Percentiles rank a stretch among this genome's conserved stretches.
Conservation (phyloP, 169 alveolate genomes). For the Miamiensis avidus region DNA sequence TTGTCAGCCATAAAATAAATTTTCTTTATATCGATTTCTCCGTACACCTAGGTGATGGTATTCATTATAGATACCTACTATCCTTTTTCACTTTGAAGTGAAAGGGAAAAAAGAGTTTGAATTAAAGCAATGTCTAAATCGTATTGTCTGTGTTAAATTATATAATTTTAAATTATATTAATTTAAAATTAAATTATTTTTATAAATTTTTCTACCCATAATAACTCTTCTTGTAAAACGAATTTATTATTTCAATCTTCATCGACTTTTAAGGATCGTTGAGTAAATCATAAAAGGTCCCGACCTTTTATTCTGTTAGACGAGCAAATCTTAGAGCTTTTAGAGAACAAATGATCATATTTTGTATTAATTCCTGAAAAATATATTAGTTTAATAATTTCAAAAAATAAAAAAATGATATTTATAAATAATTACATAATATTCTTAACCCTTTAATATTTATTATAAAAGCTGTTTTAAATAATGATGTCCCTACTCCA, state of each 20-base stretch:
- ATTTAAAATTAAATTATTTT: no score
- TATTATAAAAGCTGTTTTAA: slow-evolving; percentile 11
- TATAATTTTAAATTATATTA: no score
- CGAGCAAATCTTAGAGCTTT: slow-evolving; percentile 23
- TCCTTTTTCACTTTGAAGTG: background rate
- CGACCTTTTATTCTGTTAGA: slow-evolving; percentile 2
- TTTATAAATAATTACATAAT: no score
- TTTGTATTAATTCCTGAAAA: background rate
- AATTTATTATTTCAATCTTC: slow-evolving; percentile 26
- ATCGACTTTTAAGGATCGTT: slow-evolving; percentile 12
- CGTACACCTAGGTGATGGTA: background rate
- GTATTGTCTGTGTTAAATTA: background rate
- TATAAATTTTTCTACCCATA: background rate
- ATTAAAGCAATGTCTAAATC: slow-evolving; percentile 27
- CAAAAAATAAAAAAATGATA: no score
- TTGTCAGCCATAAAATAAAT: slow-evolving; percentile 9
- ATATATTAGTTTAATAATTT: background rate
- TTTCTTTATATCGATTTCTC: slow-evolving; percentile 13
- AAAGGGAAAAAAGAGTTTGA: background rate
- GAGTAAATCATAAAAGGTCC: slow-evolving; percentile 16
- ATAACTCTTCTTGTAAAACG: slow-evolving; percentile 19
- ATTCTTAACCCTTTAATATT: no score
- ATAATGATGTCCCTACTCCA: background rate
- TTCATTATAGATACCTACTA: slow-evolving; percentile 9
- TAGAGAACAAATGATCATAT: background rate